These are phyloP conservation scores for Acidomyces sp. DNA, from an alignment of 495 filamentous ascomycete species.

Conservation along the genomic window DNA sequence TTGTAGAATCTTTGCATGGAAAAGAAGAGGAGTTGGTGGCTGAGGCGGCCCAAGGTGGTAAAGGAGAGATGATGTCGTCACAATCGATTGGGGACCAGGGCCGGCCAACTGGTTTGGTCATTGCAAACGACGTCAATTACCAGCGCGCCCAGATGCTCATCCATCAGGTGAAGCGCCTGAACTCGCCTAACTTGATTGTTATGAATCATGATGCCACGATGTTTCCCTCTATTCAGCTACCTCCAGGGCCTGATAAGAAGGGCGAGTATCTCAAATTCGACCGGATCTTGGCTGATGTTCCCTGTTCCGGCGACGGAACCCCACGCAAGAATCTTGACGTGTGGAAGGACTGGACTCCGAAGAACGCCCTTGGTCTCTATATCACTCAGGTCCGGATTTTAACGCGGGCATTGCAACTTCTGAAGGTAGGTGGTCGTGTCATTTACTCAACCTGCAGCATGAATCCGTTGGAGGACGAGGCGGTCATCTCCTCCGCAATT, in stretches of 20 bases:
- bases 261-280: conserved; percentile 83
- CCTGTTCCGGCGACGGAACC: conserved; percentile 92
- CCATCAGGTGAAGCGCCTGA: conserved; percentile 91
- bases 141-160: conserved; percentile 91
- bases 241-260: conserved; percentile 41
- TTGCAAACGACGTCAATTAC: conserved; percentile 93
- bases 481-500: conserved; percentile 76
- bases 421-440: conserved; percentile 84
- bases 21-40: conserved; percentile 76
- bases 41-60: conserved; percentile 29
- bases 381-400: conserved; percentile 76
- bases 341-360: conserved; percentile 87
- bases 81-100: conserved; percentile 55
- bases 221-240: conserved; percentile 78
- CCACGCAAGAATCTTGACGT: conserved; percentile 78
- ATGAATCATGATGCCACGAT: conserved; percentile 96
- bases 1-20: conserved; percentile 84
- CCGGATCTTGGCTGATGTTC: conserved; percentile 89
- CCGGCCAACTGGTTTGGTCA: conserved; percentile 74
- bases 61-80: conserved; percentile 16
- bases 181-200: conserved; percentile 91
- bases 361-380: conserved; percentile 72
- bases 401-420: conserved; percentile 86
- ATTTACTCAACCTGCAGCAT: conserved; percentile 97
- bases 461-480: conserved; percentile 95